Percentiles rank a stretch among this genome's conserved stretches.
phyloP scores from a whole-genome alignment of 2,329 filamentous ascomycete species.

The Stachybotrys echinatus region DNA sequence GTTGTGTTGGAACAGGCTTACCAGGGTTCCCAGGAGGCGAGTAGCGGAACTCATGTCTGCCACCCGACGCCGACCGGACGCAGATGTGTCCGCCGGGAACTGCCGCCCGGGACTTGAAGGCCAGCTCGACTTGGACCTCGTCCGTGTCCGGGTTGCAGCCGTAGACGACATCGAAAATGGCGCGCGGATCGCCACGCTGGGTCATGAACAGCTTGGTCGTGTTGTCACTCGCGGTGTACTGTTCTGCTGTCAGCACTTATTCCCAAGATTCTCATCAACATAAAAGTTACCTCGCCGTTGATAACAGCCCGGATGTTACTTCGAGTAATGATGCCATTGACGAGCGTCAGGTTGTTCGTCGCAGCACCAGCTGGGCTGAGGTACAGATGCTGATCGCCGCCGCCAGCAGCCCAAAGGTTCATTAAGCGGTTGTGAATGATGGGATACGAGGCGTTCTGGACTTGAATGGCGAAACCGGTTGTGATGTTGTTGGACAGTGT shows the following conservation, averaged over 20 bases:
- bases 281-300: conserved; percentile 32
- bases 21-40: conserved; percentile 32
- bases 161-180: conserved; percentile 33
- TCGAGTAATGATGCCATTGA: conserved; percentile 29
- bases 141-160: conserved; percentile 36
- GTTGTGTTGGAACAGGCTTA: conserved; percentile 10
- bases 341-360: conserved; percentile 29
- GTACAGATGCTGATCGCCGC: conserved; percentile 34
- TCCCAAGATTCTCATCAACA: neutral
- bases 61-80: conserved; percentile 29
- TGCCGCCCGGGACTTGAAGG: conserved; percentile 23
- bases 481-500: conserved; percentile 25
- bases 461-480: conserved; percentile 27
- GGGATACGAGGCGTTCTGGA: conserved; percentile 29
- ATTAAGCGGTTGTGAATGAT: conserved; percentile 29
- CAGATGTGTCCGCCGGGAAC: conserved; percentile 31
- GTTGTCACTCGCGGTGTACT: conserved; percentile 37
- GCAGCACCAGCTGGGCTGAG: conserved; percentile 29
- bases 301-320: conserved; percentile 31
- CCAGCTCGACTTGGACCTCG: conserved; percentile 29
- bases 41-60: conserved; percentile 35
- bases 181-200: conserved; percentile 34
- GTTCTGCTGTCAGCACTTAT: too few species aligned
- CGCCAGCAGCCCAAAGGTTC: conserved; percentile 28
- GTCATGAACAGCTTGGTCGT: conserved; percentile 45